Percentiles rank a stretch among this genome's conserved stretches.
Conservation (phyloP, 176 grass and related monocot genomes). For the Carex parvula region DNA sequence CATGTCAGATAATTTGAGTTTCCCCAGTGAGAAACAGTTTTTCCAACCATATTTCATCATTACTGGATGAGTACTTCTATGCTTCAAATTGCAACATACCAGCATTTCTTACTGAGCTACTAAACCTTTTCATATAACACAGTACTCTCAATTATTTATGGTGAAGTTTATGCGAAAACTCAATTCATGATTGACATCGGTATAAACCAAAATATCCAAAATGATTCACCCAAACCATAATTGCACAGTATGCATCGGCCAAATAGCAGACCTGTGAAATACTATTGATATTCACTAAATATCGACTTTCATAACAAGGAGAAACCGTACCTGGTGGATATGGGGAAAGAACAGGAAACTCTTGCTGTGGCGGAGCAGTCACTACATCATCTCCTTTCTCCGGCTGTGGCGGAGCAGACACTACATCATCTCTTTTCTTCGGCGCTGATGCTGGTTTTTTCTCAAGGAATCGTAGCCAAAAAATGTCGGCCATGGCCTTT, state of each 20-base stretch:
- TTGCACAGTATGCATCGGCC: not conserved
- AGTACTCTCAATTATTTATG: not conserved
- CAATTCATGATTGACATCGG: not conserved
- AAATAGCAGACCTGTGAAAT: constrained; percentile 10
- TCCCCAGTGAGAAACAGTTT: not conserved
- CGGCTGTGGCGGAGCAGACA: not conserved
- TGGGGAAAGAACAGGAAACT: constrained; percentile 37
- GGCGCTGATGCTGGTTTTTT: constrained; percentile 23
- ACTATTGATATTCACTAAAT: constrained; percentile 17
- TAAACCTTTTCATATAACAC: not conserved
- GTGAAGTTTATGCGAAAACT: constrained; percentile 29
- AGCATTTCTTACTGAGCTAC: constrained; percentile 23
- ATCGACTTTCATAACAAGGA: not conserved
- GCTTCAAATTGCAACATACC: constrained; percentile 17
- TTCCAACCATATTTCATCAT: constrained; percentile 5
- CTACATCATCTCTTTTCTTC: not conserved
- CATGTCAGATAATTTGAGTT: not conserved
- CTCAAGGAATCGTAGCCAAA: constrained; percentile 89
- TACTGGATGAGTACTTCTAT: not conserved
- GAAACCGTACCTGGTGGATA: constrained; percentile 51
- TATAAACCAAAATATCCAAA: not conserved
- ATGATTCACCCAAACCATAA: not conserved
- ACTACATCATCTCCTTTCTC: not conserved
- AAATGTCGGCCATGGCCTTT: constrained; percentile 38
- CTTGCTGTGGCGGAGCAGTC: not conserved